Percentiles rank a stretch among this genome's conserved stretches.
Conservation (phyloP, 768 basidiomycete genomes). For the Paxillus involutus region DNA sequence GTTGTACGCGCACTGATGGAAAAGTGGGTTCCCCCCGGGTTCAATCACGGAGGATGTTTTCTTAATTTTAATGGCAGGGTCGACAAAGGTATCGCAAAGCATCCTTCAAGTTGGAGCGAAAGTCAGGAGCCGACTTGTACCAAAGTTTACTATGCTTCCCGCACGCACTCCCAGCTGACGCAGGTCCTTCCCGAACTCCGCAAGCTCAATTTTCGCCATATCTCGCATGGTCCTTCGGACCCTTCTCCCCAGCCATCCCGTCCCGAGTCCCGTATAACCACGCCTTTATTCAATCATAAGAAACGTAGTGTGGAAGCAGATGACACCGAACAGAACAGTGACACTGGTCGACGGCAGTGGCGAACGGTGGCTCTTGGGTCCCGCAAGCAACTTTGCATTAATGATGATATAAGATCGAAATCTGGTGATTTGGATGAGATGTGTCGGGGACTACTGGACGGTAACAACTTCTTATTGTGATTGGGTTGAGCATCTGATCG, state of each 20-base stretch:
- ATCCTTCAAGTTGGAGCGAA: constrained; percentile 4
- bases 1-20: constrained; percentile 79
- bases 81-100: constrained; percentile 1
- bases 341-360: constrained; percentile 26
- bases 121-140: constrained; percentile 59
- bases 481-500: constrained; percentile 2
- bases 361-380: constrained; percentile 87
- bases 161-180: constrained; percentile 94
- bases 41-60: not conserved
- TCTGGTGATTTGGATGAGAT: constrained; percentile 80
- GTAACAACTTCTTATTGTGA: constrained; percentile 33
- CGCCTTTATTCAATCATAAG: constrained; percentile 2
- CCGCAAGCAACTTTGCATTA: constrained; percentile 90
- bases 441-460: constrained; percentile 78
- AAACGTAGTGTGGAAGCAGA: constrained; percentile 24
- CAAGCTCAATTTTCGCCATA: constrained; percentile 57
- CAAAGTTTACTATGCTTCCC: constrained; percentile 91
- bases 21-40: constrained; percentile 47
- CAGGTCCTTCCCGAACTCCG: constrained; percentile 86
- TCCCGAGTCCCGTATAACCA: not conserved
- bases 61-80: constrained; percentile 16
- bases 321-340: constrained; percentile 22
- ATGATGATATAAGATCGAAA: constrained; percentile 68
- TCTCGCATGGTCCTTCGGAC: constrained; percentile 11
- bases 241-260: constrained; percentile 12